Conservation (phyloP, 2,329 filamentous ascomycete species). For the Cercospora sp. region DNA sequence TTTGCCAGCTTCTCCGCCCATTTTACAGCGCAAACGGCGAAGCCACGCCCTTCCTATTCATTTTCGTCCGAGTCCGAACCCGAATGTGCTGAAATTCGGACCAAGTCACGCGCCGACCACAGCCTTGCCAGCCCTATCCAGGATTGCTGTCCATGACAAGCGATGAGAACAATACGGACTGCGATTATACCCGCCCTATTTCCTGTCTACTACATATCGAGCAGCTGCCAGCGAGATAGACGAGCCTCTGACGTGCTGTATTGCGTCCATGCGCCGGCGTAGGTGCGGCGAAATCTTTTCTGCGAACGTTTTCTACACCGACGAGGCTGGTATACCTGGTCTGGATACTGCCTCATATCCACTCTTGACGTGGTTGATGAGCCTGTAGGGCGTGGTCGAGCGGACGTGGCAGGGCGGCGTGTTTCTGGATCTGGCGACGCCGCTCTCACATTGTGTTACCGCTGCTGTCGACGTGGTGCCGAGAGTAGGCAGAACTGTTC, state of each 20-base stretch:
- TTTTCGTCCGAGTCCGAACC: conserved; percentile 2
- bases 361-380: background rate
- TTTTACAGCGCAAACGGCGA: conserved; percentile 2
- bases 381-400: background rate
- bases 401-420: too few relatives aligned
- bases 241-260: background rate
- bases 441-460: background rate
- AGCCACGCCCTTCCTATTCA: conserved; percentile 5
- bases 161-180: conserved; percentile 10
- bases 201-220: background rate
- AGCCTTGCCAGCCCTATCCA: conserved; percentile 3
- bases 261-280: background rate
- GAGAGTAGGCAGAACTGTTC: background rate
- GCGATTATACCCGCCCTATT: conserved; percentile 1
- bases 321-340: background rate
- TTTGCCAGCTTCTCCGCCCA: background rate
- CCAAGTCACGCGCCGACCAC: conserved; percentile 3
- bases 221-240: background rate
- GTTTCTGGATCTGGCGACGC: too few relatives aligned
- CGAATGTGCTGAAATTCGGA: background rate
- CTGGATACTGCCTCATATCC: background rate
- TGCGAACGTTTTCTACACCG: background rate
- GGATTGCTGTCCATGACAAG: conserved; percentile 1
- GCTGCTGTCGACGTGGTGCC: background rate
- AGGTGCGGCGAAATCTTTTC: background rate